phyloP scores from a whole-genome alignment of 2,329 filamentous ascomycete species.

The Madurella mycetomatis region DNA sequence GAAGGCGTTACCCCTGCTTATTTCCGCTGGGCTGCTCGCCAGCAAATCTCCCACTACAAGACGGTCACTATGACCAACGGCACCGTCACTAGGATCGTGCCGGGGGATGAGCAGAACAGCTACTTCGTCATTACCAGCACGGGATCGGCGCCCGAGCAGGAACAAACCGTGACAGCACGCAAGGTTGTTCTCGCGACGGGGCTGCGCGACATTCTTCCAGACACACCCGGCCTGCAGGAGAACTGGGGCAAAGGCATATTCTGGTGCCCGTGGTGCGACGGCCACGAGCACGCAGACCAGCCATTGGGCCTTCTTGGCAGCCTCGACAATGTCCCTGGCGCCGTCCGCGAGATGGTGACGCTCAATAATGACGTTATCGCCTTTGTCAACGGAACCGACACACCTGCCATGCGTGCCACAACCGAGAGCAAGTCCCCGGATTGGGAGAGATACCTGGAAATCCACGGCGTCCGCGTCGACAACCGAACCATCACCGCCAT shows the following conservation, averaged over 20 bases:
- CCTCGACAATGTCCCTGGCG: slow-evolving; percentile 40
- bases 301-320: slow-evolving; percentile 49
- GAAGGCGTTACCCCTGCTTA: slow-evolving; percentile 50
- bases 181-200: slow-evolving; percentile 57
- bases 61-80: slow-evolving; percentile 48
- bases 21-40: slow-evolving; percentile 50
- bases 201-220: slow-evolving; percentile 50
- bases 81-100: slow-evolving; percentile 44
- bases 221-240: slow-evolving; percentile 49
- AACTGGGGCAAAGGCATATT: slow-evolving; percentile 57
- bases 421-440: slow-evolving; percentile 39
- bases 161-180: slow-evolving; percentile 40
- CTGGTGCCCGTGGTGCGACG: slow-evolving; percentile 64
- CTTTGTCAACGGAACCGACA: slow-evolving; percentile 58
- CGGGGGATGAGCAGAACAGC: slow-evolving; percentile 35
- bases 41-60: slow-evolving; percentile 48
- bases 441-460: slow-evolving; percentile 46
- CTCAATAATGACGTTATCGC: slow-evolving; percentile 53
- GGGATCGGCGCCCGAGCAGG: slow-evolving; percentile 23
- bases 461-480: slow-evolving; percentile 50
- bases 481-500: slow-evolving; percentile 51
- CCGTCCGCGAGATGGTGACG: slow-evolving; percentile 49
- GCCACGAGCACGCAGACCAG: slow-evolving; percentile 57
- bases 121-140: slow-evolving; percentile 42
- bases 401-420: slow-evolving; percentile 35